phyloP scores from a whole-genome alignment of 2,329 filamentous ascomycete genomes.

The Scytalidium lignicola region DNA sequence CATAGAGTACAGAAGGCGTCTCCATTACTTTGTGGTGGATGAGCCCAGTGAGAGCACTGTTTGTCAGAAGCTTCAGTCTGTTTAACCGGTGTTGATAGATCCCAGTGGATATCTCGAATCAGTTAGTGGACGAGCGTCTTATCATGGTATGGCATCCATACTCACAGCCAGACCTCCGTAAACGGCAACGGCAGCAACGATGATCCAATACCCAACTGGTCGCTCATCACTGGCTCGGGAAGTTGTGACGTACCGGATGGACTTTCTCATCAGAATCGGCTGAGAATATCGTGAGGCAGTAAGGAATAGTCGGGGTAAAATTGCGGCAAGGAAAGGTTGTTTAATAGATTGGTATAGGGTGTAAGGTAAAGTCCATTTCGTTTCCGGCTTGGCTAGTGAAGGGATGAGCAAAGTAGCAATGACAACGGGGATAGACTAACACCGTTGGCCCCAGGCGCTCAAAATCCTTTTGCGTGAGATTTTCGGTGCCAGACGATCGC shows the following conservation, averaged over 20 bases:
- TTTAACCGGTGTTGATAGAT: conserved; percentile 25
- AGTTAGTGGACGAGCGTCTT: no score
- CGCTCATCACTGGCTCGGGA: background rate
- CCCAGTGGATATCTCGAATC: conserved; percentile 24
- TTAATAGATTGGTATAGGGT: conserved; percentile 23
- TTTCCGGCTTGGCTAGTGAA: conserved; percentile 21
- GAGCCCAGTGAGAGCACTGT: conserved; percentile 25
- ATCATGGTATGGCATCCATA: no score
- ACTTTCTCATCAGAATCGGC: conserved; percentile 30
- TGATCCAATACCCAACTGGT: conserved; percentile 21
- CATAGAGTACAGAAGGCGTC: conserved; percentile 18
- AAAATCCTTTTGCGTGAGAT: background rate
- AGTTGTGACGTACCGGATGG: conserved; percentile 26
- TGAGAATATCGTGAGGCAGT: conserved; percentile 33
- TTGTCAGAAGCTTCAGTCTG: conserved; percentile 25
- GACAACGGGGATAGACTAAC: background rate
- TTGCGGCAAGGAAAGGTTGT: conserved; percentile 22
- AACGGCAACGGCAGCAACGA: conserved; percentile 25
- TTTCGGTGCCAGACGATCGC: background rate
- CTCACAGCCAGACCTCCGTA: conserved; percentile 32
- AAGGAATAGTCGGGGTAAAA: conserved; percentile 29
- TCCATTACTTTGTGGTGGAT: conserved; percentile 28
- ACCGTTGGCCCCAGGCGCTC: background rate
- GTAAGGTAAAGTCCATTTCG: conserved; percentile 19
- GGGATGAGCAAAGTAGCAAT: background rate